These are phyloP conservation scores for Cladophialophora psammophila DNA, from an alignment of 2,329 filamentous ascomycete genomes.

Conservation along the genomic window DNA sequence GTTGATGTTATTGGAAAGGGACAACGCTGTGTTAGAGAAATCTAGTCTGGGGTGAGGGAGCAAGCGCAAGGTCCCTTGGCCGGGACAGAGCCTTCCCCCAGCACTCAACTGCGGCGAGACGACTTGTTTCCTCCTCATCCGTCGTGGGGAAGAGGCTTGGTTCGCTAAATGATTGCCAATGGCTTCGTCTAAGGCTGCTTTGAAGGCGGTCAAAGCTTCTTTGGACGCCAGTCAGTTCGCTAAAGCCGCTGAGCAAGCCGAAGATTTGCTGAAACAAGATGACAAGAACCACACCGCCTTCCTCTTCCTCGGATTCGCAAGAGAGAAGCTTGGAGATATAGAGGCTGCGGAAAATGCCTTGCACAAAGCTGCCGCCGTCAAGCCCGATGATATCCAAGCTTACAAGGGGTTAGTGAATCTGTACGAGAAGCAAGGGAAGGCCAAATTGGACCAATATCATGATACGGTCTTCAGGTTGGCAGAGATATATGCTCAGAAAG, in stretches of 20 bases:
- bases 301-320: conserved; percentile 85
- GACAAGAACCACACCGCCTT: conserved; percentile 82
- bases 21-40: neutral
- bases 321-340: conserved; percentile 75
- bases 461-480: conserved; percentile 76
- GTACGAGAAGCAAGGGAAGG: conserved; percentile 77
- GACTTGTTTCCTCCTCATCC: neutral
- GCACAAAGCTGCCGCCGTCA: conserved; percentile 72
- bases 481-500: conserved; percentile 72
- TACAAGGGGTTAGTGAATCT: conserved; percentile 90
- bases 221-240: conserved; percentile 81
- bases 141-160: neutral
- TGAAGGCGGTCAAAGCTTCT: conserved; percentile 82
- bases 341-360: conserved; percentile 82
- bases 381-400: conserved; percentile 78
- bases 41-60: conserved; percentile 5
- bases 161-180: conserved; percentile 39
- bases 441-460: conserved; percentile 76
- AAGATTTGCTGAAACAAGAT: conserved; percentile 74
- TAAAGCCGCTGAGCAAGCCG: conserved; percentile 73
- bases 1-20: neutral
- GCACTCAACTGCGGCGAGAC: neutral
- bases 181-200: conserved; percentile 69
- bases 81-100: neutral
- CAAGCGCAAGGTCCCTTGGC: neutral